Base-by-base conservation (phyloP, 192 early-diverging fungal species). In the Linderina pennispora region DNA sequence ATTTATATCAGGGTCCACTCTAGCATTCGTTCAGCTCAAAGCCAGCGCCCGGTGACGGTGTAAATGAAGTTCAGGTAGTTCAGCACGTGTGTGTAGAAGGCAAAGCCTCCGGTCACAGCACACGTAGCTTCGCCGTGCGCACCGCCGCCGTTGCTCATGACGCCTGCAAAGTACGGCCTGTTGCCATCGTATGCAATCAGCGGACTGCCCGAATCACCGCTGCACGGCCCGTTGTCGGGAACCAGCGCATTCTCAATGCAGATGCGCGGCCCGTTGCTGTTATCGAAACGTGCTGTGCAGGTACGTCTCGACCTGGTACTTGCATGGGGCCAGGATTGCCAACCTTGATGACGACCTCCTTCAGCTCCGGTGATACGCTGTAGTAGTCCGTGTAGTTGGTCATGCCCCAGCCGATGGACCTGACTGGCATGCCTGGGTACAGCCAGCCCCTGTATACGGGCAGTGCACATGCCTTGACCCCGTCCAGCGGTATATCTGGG, bases 71-170 rank as follows among this genome's bases (percentile, higher is more conserved):
- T 13, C 2, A 45, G 32, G 9, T 45, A 23, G 13, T 32, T 45
- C 31, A 17, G 22, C 20, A 45, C 43, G 15, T 45, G 32, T 17
- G 43, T 45, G 32, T 45, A 45, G 22, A 45, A 21, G 43, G 21
- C 32, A n/a, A 34, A 35, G 3, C 43, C 43, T 6, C 14, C 16
- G 9, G 28, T 13, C 1, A 21, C 22, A 20, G 31, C 43, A n/a
- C 43, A 45, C 8, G 22, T 22, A 13, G 10, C 11, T n/a, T n/a
- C n/a, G 32, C 31, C 32, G 17, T 20, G 13, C 8, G 43, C 31
- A n/a, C 43, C 35, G 32, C 32, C 32, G 28, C 28, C 32, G 18
- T 32, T 32, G 43, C 43, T 45, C 7, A 20, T 45, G 31, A 45
- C 18, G 0, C 43, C 43, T 34, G 32, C 21, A 28, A 45, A 19